Conservation (phyloP, 2,329 filamentous ascomycete species). For the Colletotrichum sp. region DNA sequence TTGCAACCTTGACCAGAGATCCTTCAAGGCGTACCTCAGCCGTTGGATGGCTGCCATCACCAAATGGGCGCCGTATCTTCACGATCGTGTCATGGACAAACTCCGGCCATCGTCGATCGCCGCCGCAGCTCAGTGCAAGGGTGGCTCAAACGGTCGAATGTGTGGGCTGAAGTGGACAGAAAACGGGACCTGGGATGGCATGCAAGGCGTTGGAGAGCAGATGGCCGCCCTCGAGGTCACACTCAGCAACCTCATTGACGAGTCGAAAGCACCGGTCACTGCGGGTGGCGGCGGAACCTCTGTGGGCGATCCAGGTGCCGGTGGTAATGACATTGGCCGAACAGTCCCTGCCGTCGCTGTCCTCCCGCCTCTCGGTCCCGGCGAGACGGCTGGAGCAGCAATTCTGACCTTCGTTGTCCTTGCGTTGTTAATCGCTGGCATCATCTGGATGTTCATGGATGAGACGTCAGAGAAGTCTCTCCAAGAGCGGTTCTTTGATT, state of each 20-base stretch:
- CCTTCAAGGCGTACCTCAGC: constrained; percentile 68
- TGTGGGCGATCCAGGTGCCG: constrained; percentile 49
- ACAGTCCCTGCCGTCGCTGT: constrained; percentile 31
- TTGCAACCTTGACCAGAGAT: constrained; percentile 68
- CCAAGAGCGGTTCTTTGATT: constrained; percentile 34
- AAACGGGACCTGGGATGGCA: constrained; percentile 60
- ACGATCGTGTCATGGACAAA: constrained; percentile 55
- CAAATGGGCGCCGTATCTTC: constrained; percentile 68
- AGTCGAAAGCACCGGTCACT: constrained; percentile 43
- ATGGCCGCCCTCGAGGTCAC: constrained; percentile 73
- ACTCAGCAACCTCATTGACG: constrained; percentile 62
- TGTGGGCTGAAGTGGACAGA: constrained; percentile 67
- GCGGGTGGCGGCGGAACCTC: constrained; percentile 63
- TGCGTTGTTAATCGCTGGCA: constrained; percentile 56
- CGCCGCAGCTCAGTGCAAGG: constrained; percentile 62
- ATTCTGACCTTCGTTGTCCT: constrained; percentile 67
- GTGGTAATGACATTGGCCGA: constrained; percentile 51
- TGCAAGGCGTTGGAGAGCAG: constrained; percentile 70
- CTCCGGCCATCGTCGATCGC: constrained; percentile 61
- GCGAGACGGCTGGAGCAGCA: constrained; percentile 72
- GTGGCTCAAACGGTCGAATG: constrained; percentile 60
- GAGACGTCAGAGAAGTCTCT: constrained; percentile 43
- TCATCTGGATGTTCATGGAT: constrained; percentile 54
- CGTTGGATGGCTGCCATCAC: constrained; percentile 67
- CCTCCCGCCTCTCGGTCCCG: constrained; percentile 43